Evolutionary conservation across 1,284 basidiomycete genomes (phyloP), one percentile per base, ranked within the genome.

Genomic region (Moniliophthora roreri): DNA sequence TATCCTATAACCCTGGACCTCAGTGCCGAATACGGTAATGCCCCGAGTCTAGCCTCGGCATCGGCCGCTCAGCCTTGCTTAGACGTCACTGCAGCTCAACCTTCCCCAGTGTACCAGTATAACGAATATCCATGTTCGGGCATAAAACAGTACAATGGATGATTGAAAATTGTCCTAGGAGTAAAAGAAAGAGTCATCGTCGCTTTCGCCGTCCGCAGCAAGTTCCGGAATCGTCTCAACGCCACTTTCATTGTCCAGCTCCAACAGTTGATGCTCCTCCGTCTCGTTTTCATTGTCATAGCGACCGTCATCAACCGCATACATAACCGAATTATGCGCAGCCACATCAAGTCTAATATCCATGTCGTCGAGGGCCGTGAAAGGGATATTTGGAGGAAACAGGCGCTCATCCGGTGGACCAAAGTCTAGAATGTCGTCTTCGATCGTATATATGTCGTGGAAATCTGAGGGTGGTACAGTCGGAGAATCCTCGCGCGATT

Each of bases 1-100:
- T 44, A 44, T 46, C 15, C 13, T 2, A 5, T 28, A 46, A 46
- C 44, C 44, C 44, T 46, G 44, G 44, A 46, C 44, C 44, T 28
- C 44, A 46, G 18, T n/a, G n/a, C 44, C 44, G 28, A 21, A 46
- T 32, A 23, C 24, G 44, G 44, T 16, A 32, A 46, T 46, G 16
- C 13, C 23, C 28, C 44, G 18, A 28, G 24, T 32, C 11, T 46
- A 16, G 10, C 18, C 11, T 28, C 44, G 44, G 11, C 24, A 10
- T 18, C 11, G 26, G 11, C 39, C n/a, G 16, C 32, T 45, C 41
- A n/a, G 24, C n/a, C n/a, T n/a, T n/a, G n/a, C n/a, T n/a, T n/a
- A n/a, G n/a, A n/a, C n/a, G n/a, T n/a, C n/a, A n/a, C n/a, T n/a
- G n/a, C n/a, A n/a, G n/a, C n/a, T n/a, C n/a, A n/a, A n/a, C n/a